Evolutionary conservation across 208 protist genomes (phyloP), one percentile per base, ranked within the genome.

Genomic region (Naegleria gruberi): DNA sequence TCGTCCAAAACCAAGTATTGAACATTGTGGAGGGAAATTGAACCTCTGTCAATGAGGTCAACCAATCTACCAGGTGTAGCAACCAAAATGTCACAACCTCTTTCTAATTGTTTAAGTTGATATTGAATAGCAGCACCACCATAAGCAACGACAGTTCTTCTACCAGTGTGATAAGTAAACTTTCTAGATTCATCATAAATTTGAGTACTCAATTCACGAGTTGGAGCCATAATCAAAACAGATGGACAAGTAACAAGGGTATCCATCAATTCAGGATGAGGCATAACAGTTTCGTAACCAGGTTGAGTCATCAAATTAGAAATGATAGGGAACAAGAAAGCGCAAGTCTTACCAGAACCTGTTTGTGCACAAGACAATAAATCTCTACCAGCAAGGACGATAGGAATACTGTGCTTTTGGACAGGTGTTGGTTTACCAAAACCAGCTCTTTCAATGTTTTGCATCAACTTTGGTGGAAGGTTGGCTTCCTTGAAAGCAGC

Each of bases 271-370:
- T 95, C 23, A 94, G 94, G 7, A 94, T 96, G 43, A 96, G 94
- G 85, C 93, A 92, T 51, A 37, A 45, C 73, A 3, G 26, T 77
- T 45, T 93, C 91, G 8, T 92, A 86, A 87, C 97, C 26, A 37
- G 26, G 30, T 77, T 77, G 30, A 37, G 26, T 89, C 10, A 97
- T 92, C 0, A 99, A 93, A 26, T 85, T 57, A 41, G 55, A 91
- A 51, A 99, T 97, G 90, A 98, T 96, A 42, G 98, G 98, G 7
- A 99, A 93, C 4, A 99, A 93, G 91, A 99, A 99, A 34, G 98
- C 97, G 17, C 97, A 98, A 8, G 98, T 99, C 94, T 99, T 99
- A 90, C 98, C 98, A 17, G 97, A 99, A 85, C 98, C 98, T 17
- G 98, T 98, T 92, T 98, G 97, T 19, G 97, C 97, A 91, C 97